Evolutionary conservation across 148 eudicot species (phyloP).

Genomic region (Selenicereus undatus): DNA sequence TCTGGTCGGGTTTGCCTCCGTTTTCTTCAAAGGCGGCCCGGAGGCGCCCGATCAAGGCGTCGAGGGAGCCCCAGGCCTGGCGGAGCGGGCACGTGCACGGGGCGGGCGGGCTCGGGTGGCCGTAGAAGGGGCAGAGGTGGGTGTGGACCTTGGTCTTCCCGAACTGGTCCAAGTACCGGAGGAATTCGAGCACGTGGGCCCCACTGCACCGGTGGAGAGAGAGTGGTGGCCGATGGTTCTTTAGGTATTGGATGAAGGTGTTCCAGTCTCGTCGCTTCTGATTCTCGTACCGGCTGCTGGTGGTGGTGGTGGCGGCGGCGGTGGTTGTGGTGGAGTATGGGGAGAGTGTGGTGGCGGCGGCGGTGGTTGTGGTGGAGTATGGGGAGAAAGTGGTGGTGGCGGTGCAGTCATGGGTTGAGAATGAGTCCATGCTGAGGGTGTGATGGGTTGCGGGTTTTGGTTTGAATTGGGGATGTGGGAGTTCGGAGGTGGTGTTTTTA

Average conservation of each 20-base stretch:
- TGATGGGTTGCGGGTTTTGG: too few relatives aligned
- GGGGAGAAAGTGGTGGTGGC: background rate
- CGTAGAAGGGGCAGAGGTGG: slow-evolving; percentile 46
- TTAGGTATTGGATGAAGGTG: slow-evolving; percentile 45
- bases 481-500: too few relatives aligned
- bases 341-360: background rate
- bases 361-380: background rate
- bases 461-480: too few relatives aligned
- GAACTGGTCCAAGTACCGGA: slow-evolving; percentile 47
- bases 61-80: slow-evolving; percentile 58
- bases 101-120: slow-evolving; percentile 49
- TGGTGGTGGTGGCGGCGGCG: slow-evolving; percentile 13
- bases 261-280: slow-evolving; percentile 49
- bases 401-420: too few relatives aligned
- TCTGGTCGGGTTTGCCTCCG: slow-evolving; percentile 44
- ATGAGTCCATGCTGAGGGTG: too few relatives aligned
- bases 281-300: slow-evolving; percentile 34
- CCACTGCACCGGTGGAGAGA: slow-evolving; percentile 43
- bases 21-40: slow-evolving; percentile 54
- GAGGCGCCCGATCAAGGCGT: slow-evolving; percentile 50
- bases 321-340: slow-evolving; percentile 9
- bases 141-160: slow-evolving; percentile 52
- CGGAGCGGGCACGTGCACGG: slow-evolving; percentile 55
- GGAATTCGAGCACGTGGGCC: slow-evolving; percentile 47
- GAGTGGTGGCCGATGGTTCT: slow-evolving; percentile 49